Evolutionary conservation across 2,329 filamentous ascomycete genomes (phyloP).

Genomic region (Bipolaris zeicola): DNA sequence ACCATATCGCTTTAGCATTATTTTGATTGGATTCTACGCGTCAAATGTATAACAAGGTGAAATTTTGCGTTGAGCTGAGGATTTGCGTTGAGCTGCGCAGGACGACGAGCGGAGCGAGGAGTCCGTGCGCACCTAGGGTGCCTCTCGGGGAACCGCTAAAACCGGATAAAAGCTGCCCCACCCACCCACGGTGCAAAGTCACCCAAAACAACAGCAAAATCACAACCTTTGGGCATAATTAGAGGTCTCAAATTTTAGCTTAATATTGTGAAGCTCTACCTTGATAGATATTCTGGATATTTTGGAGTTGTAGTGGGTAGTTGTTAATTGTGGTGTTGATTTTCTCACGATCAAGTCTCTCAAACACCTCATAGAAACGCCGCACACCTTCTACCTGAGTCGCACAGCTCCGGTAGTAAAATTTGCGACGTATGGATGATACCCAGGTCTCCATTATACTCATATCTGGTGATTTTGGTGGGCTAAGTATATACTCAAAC

Average conservation of each 20-base stretch:
- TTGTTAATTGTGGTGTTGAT: background rate
- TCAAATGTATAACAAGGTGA: background rate
- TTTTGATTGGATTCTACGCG: background rate
- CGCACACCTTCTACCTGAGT: background rate
- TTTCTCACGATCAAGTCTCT: background rate
- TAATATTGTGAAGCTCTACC: background rate
- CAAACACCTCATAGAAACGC: background rate
- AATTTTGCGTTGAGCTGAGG: constrained; percentile 45
- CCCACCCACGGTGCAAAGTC: background rate
- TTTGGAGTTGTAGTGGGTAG: background rate
- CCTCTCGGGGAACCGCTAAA: too few relatives aligned
- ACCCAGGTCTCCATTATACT: constrained; percentile 13
- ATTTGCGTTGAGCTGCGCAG: too few relatives aligned
- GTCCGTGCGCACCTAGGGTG: too few relatives aligned
- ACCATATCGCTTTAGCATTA: background rate
- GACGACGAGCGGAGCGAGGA: too few relatives aligned
- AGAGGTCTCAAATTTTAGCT: background rate
- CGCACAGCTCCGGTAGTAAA: background rate
- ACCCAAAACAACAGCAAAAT: background rate
- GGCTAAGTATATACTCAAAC: background rate
- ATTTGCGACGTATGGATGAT: background rate
- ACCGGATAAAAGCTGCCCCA: background rate
- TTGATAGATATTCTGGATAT: background rate
- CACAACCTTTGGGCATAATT: too few relatives aligned
- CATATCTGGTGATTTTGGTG: constrained; percentile 4